phyloP scores from a whole-genome alignment of 2,329 filamentous ascomycete species.

The Sporothrix curviconia region DNA sequence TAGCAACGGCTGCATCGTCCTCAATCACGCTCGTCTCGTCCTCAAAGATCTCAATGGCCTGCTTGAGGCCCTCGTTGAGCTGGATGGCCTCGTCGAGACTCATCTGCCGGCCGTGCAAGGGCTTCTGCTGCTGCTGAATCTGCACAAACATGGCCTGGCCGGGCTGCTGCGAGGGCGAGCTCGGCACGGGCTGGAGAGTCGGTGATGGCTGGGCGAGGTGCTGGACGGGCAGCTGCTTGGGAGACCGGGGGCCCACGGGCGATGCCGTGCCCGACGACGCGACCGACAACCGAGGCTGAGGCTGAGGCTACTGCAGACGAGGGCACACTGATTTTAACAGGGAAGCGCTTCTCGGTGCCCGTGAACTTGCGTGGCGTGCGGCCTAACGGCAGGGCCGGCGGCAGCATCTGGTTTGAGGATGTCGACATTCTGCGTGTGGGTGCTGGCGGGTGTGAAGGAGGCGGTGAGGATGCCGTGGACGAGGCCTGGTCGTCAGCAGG shows the following conservation, averaged over 20 bases:
- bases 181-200: slow-evolving; percentile 13
- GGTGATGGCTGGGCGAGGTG: background rate
- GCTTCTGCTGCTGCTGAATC: slow-evolving; percentile 19
- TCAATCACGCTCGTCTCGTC: slow-evolving; percentile 37
- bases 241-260: slow-evolving; percentile 6
- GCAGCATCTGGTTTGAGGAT: slow-evolving; percentile 23
- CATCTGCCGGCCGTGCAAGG: slow-evolving; percentile 33
- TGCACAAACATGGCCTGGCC: slow-evolving; percentile 14
- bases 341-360: slow-evolving; percentile 52
- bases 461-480: slow-evolving; percentile 18
- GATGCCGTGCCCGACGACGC: slow-evolving; percentile 9
- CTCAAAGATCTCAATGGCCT: slow-evolving; percentile 57
- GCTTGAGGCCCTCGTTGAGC: slow-evolving; percentile 50
- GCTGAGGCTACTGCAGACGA: background rate
- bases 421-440: slow-evolving; percentile 8
- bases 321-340: slow-evolving; percentile 46
- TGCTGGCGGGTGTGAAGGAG: slow-evolving; percentile 13
- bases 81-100: slow-evolving; percentile 48
- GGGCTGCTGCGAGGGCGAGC: slow-evolving; percentile 9
- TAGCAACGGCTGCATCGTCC: slow-evolving; percentile 21
- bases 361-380: slow-evolving; percentile 42
- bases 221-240: slow-evolving; percentile 8
- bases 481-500: slow-evolving; percentile 7
- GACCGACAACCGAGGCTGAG: background rate
- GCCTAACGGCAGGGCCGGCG: slow-evolving; percentile 26